Base-by-base conservation (phyloP, 179 eudicot genomes). In the Beta corolliflora region DNA sequence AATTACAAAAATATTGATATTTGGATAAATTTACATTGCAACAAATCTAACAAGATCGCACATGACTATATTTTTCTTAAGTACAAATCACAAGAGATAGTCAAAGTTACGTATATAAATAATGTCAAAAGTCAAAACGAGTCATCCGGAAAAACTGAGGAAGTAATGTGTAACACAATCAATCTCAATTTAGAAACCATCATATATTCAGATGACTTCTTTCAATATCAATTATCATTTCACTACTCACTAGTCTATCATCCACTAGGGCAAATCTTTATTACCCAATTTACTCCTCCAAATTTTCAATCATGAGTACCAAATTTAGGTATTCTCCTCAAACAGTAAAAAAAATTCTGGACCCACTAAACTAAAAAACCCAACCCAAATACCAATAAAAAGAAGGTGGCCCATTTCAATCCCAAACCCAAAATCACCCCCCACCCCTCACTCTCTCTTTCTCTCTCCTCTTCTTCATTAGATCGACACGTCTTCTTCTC, bases 401-500 rank as follows among this genome's bases (percentile, higher is more conserved):
- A 71, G 50, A 71, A 25, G 25, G 3, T 50, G 58, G 44, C 75
- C 58, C 75, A 71, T 21, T 19, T 10, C 8, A 48, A 48, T 56
- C 75, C 75, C 12, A 71, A 71, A 48, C 75, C 75, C 75, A 23
- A 71, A 71, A 48, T 6, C 55, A 64, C 16, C 29, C 29, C 69
- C n/a, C 41, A 36, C 41, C 41, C n/a, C 41, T 2, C 0, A 0
- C 41, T 36, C 41, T 36, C 41, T 1, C 41, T 18, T 53, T 18
- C 46, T 29, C 60, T 29, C 41, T 53, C 9, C 19, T 21, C 31
- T 0, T 12, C 71, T 31, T 31, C 21, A 13, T 54, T 14, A 25
- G 64, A 73, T 73, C 64, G 45, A 55, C n/a, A 75, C 61, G 18
- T 61, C 71, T 52, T 41, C 66, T 41, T 31, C 25, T 48, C 41